Evolutionary conservation across 164 flowering plant species (phyloP).

Genomic region (Akebia trifoliata): DNA sequence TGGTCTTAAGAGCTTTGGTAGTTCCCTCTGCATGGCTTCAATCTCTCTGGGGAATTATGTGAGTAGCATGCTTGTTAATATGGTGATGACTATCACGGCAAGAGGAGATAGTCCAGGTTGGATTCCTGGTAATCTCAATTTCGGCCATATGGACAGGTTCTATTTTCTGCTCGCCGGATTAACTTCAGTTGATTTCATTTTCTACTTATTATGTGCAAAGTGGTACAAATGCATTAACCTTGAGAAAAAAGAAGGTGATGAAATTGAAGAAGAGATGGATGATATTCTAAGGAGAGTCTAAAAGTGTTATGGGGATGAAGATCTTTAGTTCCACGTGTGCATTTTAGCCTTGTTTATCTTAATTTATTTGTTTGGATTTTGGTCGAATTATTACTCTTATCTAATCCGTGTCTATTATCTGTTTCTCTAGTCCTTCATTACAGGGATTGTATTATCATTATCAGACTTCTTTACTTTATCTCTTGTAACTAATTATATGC

Average conservation of each 20-base stretch:
- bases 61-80: conserved; percentile 62
- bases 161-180: conserved; percentile 65
- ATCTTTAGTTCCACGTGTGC: too few relatives aligned
- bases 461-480: too few relatives aligned
- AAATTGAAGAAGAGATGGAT: conserved; percentile 9
- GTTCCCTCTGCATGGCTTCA: conserved; percentile 91
- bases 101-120: conserved; percentile 50
- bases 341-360: too few relatives aligned
- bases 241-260: conserved; percentile 7
- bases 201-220: conserved; percentile 56
- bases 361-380: too few relatives aligned
- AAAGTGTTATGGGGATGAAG: too few relatives aligned
- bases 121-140: conserved; percentile 71
- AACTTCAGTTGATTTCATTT: conserved; percentile 47
- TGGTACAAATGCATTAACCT: conserved; percentile 50
- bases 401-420: too few relatives aligned
- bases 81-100: conserved; percentile 65
- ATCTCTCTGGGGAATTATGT: conserved; percentile 83
- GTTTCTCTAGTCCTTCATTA: too few relatives aligned
- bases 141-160: conserved; percentile 75
- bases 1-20: conserved; percentile 86
- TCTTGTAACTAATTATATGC: too few relatives aligned
- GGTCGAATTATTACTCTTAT: too few relatives aligned
- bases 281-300: conserved; percentile 8
- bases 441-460: too few relatives aligned